Base-by-base conservation (phyloP, 2,329 filamentous ascomycete species). In the Curvularia sp. region DNA sequence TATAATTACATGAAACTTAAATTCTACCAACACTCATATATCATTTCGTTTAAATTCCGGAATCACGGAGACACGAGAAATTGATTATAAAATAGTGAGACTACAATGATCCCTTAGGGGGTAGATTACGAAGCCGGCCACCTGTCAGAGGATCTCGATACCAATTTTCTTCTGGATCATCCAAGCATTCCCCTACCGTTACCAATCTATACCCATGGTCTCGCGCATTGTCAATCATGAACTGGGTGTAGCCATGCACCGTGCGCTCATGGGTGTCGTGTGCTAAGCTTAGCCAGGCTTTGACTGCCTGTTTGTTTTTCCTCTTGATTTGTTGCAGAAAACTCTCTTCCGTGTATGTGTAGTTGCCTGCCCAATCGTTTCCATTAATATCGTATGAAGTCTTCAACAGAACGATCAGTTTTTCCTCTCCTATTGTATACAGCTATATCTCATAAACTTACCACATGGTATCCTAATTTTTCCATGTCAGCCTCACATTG, bases 111-210 rank as follows among this genome's bases (percentile, higher is more conserved):
- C 18, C 22, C 24, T 48, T 44, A 3, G 9, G 28, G 28, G 55
- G 49, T 22, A 53, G 38, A 3, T 39, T 47, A 18, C 28, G 15
- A 54, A 43, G 35, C 43, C 26, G 33, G 13, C 38, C 50, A 33
- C 53, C 56, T 4, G 56, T 60, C 22, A 48, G 22, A 24, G 65
- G 46, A 26, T 57, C 53, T 22, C 76, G 73, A 65, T 87, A 87
- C 85, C 84, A 87, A 61, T 82, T 79, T 15, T 71, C 76, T n/a
- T 58, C 58, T 7, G 83, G 72, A 56, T 88, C 84, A 0, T 81
- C 81, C 15, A 88, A 77, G 57, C 86, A 88, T 58, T 86, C 83
- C 0, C 84, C 86, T 4, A 87, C 81, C 1, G 85, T 85, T 28
- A 85, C 83, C 43, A 81, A 80, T 38, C 44, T 38, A n/a, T 38